Conservation (phyloP, 148 eudicot species). For the Rheum nobile region DNA sequence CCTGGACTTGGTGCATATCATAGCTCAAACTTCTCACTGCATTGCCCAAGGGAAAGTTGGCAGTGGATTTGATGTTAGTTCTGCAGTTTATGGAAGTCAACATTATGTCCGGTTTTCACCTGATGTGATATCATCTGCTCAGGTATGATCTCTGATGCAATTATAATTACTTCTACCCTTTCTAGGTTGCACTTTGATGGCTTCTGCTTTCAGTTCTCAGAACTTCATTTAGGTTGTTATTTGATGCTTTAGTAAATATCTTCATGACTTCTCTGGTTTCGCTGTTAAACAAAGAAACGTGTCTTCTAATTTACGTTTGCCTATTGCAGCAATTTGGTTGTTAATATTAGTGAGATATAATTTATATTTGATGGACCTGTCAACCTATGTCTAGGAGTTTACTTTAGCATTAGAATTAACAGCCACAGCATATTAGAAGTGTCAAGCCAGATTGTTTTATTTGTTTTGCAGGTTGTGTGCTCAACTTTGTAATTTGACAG, state of each 20-base stretch:
- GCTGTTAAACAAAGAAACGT: not conserved
- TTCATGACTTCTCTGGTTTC: not conserved
- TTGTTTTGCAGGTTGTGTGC: not conserved
- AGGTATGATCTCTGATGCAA: constrained; percentile 31
- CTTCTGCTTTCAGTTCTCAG: not conserved
- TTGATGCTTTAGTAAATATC: not conserved
- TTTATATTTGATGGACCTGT: not conserved
- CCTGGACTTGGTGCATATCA: constrained; percentile 63
- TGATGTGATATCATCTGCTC: constrained; percentile 82
- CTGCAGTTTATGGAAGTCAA: constrained; percentile 99
- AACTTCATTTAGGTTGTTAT: not conserved
- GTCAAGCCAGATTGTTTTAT: not conserved
- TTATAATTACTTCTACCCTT: not conserved
- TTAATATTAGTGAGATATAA: not conserved
- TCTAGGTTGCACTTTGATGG: not conserved
- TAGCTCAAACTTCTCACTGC: constrained; percentile 84
- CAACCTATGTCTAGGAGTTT: not conserved
- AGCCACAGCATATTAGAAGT: not conserved
- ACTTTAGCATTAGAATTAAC: not conserved
- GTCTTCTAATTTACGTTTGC: not conserved
- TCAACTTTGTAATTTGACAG: not conserved
- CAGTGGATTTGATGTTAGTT: constrained; percentile 96
- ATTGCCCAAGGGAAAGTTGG: constrained; percentile 99
- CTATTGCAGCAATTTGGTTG: no score
- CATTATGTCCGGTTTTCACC: constrained; percentile 98